Conservation (phyloP, 2,329 filamentous ascomycete species). For the Colletotrichum sansevieriae region DNA sequence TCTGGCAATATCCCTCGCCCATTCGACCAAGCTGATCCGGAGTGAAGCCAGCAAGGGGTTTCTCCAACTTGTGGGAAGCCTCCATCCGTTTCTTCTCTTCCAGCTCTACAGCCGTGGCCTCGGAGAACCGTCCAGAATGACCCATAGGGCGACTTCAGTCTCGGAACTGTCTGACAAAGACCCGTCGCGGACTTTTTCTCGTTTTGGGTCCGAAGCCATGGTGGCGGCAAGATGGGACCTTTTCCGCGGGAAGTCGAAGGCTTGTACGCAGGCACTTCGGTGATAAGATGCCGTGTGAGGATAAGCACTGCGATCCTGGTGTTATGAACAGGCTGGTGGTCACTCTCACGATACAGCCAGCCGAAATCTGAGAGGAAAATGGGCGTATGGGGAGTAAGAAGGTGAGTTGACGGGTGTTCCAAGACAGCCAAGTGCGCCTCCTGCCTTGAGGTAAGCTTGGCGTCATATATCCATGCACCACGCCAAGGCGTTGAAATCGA, state of each 20-base stretch:
- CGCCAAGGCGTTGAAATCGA: constrained; percentile 1
- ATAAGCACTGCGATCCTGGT: neutral
- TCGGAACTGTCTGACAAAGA: constrained; percentile 13
- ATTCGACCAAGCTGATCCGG: constrained; percentile 64
- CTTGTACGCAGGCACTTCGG: neutral
- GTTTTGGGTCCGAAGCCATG: constrained; percentile 22
- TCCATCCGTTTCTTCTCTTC: constrained; percentile 49
- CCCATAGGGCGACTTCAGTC: constrained; percentile 18
- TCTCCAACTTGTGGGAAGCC: constrained; percentile 54
- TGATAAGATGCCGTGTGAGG: neutral
- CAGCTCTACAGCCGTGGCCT: constrained; percentile 43
- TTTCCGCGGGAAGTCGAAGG: neutral
- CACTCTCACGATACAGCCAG: neutral
- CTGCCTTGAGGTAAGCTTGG: constrained; percentile 20
- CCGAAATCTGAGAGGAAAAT: neutral
- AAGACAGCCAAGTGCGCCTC: constrained; percentile 26
- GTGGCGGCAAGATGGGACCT: neutral
- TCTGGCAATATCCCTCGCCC: constrained; percentile 69
- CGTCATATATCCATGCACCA: constrained; percentile 4
- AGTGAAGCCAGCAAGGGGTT: constrained; percentile 57
- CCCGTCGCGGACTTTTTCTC: constrained; percentile 20
- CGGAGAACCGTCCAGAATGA: constrained; percentile 17
- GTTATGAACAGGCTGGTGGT: neutral
- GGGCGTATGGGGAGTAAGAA: neutral
- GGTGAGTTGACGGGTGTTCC: neutral